phyloP scores from a whole-genome alignment of 768 basidiomycete species.

The Podaxis carcinomalis region DNA sequence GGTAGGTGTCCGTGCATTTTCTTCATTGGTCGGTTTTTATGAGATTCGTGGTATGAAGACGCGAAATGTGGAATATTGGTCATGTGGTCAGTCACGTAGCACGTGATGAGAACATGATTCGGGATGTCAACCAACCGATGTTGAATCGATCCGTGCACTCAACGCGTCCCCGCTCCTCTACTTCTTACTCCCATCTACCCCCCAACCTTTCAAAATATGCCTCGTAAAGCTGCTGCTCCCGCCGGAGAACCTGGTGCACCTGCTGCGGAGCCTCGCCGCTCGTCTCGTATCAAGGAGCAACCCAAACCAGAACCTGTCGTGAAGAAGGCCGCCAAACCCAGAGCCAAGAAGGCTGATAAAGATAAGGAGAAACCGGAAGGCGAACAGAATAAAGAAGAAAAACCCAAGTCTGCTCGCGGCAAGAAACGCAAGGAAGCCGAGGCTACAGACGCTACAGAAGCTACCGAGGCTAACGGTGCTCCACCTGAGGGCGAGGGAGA shows the following conservation, averaged over 20 bases:
- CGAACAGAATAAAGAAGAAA: constrained; percentile 45
- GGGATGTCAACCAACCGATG: constrained; percentile 27
- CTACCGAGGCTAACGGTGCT: constrained; percentile 31
- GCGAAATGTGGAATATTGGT: not conserved
- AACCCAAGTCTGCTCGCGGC: constrained; percentile 44
- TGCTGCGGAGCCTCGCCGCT: constrained; percentile 57
- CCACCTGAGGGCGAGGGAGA: constrained; percentile 29
- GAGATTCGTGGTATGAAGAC: not conserved
- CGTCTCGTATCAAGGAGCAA: constrained; percentile 69
- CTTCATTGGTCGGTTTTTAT: not conserved
- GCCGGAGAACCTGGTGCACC: constrained; percentile 36
- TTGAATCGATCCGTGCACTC: constrained; percentile 25
- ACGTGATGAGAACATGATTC: constrained; percentile 30
- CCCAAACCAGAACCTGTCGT: constrained; percentile 47
- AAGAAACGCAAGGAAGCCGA: constrained; percentile 42
- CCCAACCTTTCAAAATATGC: constrained; percentile 40
- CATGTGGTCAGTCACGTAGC: constrained; percentile 22
- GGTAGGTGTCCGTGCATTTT: too few species aligned
- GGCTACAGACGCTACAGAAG: constrained; percentile 26
- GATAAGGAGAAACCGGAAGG: constrained; percentile 32
- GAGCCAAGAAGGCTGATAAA: constrained; percentile 48
- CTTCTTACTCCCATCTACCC: constrained; percentile 19
- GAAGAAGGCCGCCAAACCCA: constrained; percentile 67
- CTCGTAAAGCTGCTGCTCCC: constrained; percentile 61
- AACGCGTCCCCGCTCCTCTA: constrained; percentile 25